Evolutionary conservation across 2,329 filamentous ascomycete genomes (phyloP), one percentile per base, ranked within the genome.

Genomic region (Paraphaeosphaeria minitans): DNA sequence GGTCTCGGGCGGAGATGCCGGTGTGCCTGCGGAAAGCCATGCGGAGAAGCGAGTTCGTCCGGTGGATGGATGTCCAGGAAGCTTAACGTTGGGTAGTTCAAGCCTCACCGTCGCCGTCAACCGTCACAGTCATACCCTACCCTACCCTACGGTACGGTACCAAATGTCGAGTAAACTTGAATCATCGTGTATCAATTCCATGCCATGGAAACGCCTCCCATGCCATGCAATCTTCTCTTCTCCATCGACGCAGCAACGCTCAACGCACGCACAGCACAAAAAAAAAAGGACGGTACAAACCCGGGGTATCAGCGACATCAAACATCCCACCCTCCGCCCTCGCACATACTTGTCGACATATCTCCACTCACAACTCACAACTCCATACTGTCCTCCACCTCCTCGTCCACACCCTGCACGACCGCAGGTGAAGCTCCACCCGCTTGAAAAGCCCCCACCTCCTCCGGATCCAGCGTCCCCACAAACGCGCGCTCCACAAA

Each of bases 401-500:
- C 58, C 14, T 27, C 56, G n/a, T 58, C 63, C 41, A 45, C 39
- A 14, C 13, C 33, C 9, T 22, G 50, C 3, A 33, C 19, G 24
- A 19, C 54, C 8, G 19, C 16, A 9, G 16, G 52, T 12, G 19
- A 14, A 8, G 7, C 19, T 12, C 8, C n/a, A 50, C 14, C 47
- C n/a, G 9, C 19, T 1, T 2, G 12, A 24, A 39, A 57, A 73
- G 78, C 21, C 57, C 79, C 72, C 16, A 96, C 81, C 42, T 94
- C 87, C 51, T 89, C 82, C 55, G 85, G 79, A 52, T 86, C 83
- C 67, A 90, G 78, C 3, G 89, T 93, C 41, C 87, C 85, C 22
- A 96, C 90, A 78, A 95, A 96, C 0, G 93, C 93, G 56, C 92
- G 87, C 59, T 81, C 77, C 29, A 96, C 79, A 73, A 96, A 97